Conservation (phyloP, 495 filamentous ascomycete species). For the Saxophila tyrrhenica region DNA sequence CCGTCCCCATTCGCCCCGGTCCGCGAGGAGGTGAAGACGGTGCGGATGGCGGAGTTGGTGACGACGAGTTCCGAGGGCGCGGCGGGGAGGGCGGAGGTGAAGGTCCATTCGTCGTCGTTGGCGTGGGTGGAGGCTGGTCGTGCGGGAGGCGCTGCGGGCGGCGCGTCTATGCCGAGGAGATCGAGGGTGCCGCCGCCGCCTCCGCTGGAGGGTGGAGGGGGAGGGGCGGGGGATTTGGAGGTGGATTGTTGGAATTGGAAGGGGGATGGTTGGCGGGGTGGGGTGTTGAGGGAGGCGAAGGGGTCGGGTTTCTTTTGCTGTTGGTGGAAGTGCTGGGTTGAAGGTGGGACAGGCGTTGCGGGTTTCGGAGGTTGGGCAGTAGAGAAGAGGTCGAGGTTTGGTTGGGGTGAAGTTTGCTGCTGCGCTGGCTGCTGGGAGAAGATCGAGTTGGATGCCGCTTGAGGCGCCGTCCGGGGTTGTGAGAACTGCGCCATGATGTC, state of each 20-base stretch:
- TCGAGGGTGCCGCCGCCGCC: slow-evolving; percentile 18
- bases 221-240: slow-evolving; percentile 12
- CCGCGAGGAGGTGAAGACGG: slow-evolving; percentile 40
- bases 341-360: slow-evolving; percentile 22
- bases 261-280: slow-evolving; percentile 29
- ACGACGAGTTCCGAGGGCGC: slow-evolving; percentile 52
- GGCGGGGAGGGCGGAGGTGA: slow-evolving; percentile 74
- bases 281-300: slow-evolving; percentile 27
- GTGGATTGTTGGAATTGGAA: slow-evolving; percentile 34
- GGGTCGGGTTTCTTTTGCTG: slow-evolving; percentile 30
- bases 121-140: slow-evolving; percentile 25
- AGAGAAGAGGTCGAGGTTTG: slow-evolving; percentile 26
- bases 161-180: slow-evolving; percentile 14
- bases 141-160: slow-evolving; percentile 22
- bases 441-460: slow-evolving; percentile 8
- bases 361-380: slow-evolving; percentile 23
- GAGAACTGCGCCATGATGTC: slow-evolving; percentile 19
- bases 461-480: slow-evolving; percentile 7
- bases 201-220: slow-evolving; percentile 28
- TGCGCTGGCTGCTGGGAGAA: slow-evolving; percentile 14
- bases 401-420: slow-evolving; percentile 15
- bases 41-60: slow-evolving; percentile 41
- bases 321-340: slow-evolving; percentile 28
- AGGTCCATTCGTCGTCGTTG: slow-evolving; percentile 82
- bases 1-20: slow-evolving; percentile 31